Evolutionary conservation across 129 eudicot species (phyloP).

Genomic region (Pulicaria dysenterica): DNA sequence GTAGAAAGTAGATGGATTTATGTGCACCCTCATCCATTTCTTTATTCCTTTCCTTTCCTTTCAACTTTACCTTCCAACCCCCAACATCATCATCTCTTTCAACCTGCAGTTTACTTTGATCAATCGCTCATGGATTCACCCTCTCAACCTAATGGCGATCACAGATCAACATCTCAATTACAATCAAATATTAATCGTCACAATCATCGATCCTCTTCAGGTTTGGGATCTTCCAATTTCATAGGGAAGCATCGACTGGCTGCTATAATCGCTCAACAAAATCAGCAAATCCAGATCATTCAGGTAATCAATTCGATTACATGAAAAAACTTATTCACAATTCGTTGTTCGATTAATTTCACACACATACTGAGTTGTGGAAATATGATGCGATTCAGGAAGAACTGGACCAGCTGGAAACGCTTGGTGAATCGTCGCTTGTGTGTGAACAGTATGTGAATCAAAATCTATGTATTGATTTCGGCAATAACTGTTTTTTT

Average conservation of each 20-base stretch:
- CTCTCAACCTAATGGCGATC: conserved; percentile 19
- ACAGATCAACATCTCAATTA: conserved; percentile 21
- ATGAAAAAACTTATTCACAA: neutral
- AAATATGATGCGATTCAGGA: conserved; percentile 45
- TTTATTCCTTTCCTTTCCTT: conserved; percentile 20
- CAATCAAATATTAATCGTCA: conserved; percentile 16
- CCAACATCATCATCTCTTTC: neutral
- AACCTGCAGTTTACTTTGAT: neutral
- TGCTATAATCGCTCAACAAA: conserved; percentile 42
- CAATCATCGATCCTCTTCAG: conserved; percentile 20
- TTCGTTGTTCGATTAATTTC: conserved; percentile 19
- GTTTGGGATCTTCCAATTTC: conserved; percentile 24
- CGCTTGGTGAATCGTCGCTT: conserved; percentile 60
- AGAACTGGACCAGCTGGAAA: conserved; percentile 70
- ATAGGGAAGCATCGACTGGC: conserved; percentile 43
- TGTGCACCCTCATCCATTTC: conserved; percentile 31
- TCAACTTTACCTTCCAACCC: conserved; percentile 4
- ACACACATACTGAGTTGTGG: neutral
- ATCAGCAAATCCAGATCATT: conserved; percentile 39
- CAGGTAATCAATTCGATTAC: conserved; percentile 27
- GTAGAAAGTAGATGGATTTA: conserved; percentile 29
- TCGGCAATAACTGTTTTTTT: neutral
- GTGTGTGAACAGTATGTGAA: conserved; percentile 75
- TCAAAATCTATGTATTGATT: neutral
- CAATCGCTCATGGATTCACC: conserved; percentile 34